Conservation (phyloP, 129 eudicot species). For the Heracleum sosnowskyi region DNA sequence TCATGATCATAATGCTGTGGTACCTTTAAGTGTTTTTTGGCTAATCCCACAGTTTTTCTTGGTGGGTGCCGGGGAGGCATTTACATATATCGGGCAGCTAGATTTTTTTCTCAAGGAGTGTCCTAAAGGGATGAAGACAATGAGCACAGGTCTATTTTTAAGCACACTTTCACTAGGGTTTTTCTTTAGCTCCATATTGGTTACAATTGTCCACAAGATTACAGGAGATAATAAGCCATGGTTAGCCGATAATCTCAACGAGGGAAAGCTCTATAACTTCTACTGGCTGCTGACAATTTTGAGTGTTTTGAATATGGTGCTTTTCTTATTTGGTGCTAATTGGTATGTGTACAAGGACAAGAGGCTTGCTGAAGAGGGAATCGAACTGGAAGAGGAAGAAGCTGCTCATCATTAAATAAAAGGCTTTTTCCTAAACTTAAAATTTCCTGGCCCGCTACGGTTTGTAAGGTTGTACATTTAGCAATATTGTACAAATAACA, state of each 20-base stretch:
- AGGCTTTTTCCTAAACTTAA: background rate
- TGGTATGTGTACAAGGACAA: conserved; percentile 79
- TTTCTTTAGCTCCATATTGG: conserved; percentile 73
- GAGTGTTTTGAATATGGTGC: conserved; percentile 44
- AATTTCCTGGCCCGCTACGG: background rate
- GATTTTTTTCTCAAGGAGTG: conserved; percentile 81
- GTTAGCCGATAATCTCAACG: conserved; percentile 68
- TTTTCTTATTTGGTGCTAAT: conserved; percentile 43
- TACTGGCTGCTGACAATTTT: conserved; percentile 61
- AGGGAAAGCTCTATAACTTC: conserved; percentile 71
- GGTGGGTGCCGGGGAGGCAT: conserved; percentile 79
- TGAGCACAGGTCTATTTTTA: conserved; percentile 67
- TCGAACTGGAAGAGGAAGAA: conserved; percentile 47
- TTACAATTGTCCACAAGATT: conserved; percentile 55
- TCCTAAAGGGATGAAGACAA: conserved; percentile 89
- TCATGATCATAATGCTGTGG: conserved; percentile 20
- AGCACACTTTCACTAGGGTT: conserved; percentile 71
- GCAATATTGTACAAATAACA: background rate
- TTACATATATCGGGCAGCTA: conserved; percentile 80
- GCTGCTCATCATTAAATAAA: conserved; percentile 15
- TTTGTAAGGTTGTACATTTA: background rate
- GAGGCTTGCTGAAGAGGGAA: conserved; percentile 54
- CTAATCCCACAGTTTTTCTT: conserved; percentile 69
- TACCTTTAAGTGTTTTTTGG: conserved; percentile 63
- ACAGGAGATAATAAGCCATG: conserved; percentile 47